These are phyloP conservation scores for Magnolia officinalis DNA, from an alignment of 164 flowering plant species.

Conservation along the genomic window DNA sequence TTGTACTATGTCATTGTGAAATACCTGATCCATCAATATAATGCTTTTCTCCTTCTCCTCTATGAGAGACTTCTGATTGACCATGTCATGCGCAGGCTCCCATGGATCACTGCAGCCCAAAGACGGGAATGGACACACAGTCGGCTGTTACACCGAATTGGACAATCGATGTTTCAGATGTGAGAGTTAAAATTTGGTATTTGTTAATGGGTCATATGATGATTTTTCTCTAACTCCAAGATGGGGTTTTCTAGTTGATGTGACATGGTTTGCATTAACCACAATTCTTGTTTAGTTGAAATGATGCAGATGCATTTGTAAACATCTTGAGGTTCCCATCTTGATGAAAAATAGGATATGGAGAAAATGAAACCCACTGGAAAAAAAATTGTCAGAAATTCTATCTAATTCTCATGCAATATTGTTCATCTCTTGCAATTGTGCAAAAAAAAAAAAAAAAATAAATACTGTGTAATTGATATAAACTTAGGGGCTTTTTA, in stretches of 20 bases:
- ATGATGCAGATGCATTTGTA: not conserved
- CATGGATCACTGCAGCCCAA: slow-evolving; percentile 27
- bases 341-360: too few relatives aligned
- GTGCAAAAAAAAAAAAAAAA: too few relatives aligned
- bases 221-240: not conserved
- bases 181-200: slow-evolving; percentile 24
- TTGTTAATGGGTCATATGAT: slow-evolving; percentile 1
- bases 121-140: slow-evolving; percentile 20
- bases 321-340: not conserved
- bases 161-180: slow-evolving; percentile 55
- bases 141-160: slow-evolving; percentile 30
- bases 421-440: too few relatives aligned
- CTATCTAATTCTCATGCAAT: too few relatives aligned
- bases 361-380: too few relatives aligned
- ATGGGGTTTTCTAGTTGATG: not conserved
- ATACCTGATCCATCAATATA: not conserved
- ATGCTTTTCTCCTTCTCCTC: not conserved
- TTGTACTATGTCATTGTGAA: too few relatives aligned
- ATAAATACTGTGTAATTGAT: too few relatives aligned
- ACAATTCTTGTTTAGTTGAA: not conserved
- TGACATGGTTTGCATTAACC: not conserved
- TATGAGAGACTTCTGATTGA: slow-evolving; percentile 13
- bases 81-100: slow-evolving; percentile 37
- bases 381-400: too few relatives aligned
- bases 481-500: too few relatives aligned